These are phyloP conservation scores for Trypanosoma melophagium DNA, from an alignment of 208 protist genomes.

Conservation along the genomic window DNA sequence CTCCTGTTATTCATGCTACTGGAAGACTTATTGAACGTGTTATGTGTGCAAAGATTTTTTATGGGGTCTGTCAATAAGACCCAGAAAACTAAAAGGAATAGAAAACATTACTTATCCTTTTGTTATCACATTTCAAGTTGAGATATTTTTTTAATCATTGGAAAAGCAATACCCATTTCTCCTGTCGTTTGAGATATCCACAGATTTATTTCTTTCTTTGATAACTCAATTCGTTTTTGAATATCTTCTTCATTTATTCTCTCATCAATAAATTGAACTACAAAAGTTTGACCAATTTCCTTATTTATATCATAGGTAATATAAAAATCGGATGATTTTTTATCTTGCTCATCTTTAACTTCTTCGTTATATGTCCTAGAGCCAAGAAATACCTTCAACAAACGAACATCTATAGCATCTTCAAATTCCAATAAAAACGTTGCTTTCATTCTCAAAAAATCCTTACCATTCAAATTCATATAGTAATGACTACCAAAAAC, in stretches of 20 bases:
- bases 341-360: background rate
- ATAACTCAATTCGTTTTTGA: background rate
- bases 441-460: slow-evolving; percentile 16
- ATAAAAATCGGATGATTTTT: background rate
- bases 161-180: background rate
- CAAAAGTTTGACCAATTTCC: background rate
- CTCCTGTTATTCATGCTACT: no score
- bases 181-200: background rate
- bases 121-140: no score
- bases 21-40: no score
- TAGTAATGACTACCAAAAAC: slow-evolving; percentile 45
- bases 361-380: background rate
- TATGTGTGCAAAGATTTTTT: no score
- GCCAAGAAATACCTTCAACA: slow-evolving; percentile 1
- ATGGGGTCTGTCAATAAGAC: no score
- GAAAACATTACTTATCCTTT: no score
- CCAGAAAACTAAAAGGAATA: no score
- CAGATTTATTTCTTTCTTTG: background rate
- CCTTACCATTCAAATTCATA: slow-evolving; percentile 27
- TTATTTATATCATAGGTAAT: background rate
- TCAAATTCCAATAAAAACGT: slow-evolving; percentile 25
- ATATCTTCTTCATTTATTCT: background rate
- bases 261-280: slow-evolving; percentile 7
- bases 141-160: slow-evolving; percentile 4
- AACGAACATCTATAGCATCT: slow-evolving; percentile 9